A percentile compares a stretch with the other conserved stretches of the same genome.
Conservation (phyloP, 176 grass and related monocot species). For the Puccinellia tenuiflora region DNA sequence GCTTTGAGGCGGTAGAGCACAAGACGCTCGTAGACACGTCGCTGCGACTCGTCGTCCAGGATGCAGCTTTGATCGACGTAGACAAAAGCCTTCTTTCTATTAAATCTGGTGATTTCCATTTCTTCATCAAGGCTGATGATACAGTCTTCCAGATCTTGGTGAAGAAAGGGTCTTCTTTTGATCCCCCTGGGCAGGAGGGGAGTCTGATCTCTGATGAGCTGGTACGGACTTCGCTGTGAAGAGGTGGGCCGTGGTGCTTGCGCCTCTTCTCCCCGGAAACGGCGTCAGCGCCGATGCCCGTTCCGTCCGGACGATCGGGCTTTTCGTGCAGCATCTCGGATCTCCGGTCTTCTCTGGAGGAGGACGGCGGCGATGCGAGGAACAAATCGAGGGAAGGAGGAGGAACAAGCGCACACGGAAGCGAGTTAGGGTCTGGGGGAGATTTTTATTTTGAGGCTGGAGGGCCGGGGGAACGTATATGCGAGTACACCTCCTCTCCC, state of each 20-base stretch:
- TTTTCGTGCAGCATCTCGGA: background rate
- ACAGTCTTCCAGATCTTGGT: background rate
- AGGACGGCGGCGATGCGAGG: background rate
- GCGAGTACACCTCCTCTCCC: no score
- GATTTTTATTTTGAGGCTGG: no score
- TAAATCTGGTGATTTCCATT: no score
- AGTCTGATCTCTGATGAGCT: background rate
- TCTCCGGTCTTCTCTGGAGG: background rate
- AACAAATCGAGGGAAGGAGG: background rate
- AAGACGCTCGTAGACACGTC: background rate
- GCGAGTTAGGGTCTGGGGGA: no score
- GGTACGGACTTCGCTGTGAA: background rate
- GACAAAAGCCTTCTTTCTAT: no score
- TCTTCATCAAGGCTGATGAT: background rate
- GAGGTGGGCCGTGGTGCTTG: background rate
- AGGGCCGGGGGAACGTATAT: no score
- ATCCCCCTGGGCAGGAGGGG: background rate
- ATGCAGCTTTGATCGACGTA: background rate
- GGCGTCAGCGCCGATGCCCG: background rate
- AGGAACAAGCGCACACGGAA: no score
- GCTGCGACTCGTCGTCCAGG: background rate
- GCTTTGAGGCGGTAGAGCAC: background rate
- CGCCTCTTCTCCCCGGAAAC: background rate
- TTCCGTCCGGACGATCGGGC: background rate
- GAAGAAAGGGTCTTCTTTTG: background rate